These are phyloP conservation scores for Leptographium radiaticola DNA, from an alignment of 2,329 filamentous ascomycete genomes.

Conservation along the genomic window DNA sequence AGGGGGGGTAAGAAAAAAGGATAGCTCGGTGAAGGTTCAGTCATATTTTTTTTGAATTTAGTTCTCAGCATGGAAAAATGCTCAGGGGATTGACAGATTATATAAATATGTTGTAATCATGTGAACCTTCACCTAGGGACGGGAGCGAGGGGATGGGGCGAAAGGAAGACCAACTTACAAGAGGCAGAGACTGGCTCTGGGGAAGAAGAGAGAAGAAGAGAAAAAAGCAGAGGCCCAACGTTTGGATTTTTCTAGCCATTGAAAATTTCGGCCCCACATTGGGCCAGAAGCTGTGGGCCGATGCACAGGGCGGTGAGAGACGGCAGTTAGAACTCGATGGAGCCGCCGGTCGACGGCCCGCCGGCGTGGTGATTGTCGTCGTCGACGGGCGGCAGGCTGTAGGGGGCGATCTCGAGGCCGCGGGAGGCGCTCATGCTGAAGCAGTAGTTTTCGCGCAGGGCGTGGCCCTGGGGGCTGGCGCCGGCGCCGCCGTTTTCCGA, in stretches of 20 bases:
- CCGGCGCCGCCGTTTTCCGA: slow-evolving; percentile 80
- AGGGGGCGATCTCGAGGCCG: slow-evolving; percentile 76
- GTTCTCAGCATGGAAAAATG: slow-evolving; percentile 25
- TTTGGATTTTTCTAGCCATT: background rate
- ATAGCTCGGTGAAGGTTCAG: background rate
- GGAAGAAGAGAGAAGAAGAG: slow-evolving; percentile 4
- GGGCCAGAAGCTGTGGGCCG: background rate
- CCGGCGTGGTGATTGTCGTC: slow-evolving; percentile 38
- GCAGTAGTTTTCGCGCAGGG: slow-evolving; percentile 71
- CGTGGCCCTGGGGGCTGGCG: slow-evolving; percentile 53
- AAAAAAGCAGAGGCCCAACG: background rate
- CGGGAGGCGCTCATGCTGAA: slow-evolving; percentile 73
- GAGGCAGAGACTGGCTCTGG: background rate
- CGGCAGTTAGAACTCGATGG: slow-evolving; percentile 32
- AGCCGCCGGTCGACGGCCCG: slow-evolving; percentile 33
- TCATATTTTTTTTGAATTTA: slow-evolving; percentile 12
- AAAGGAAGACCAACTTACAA: slow-evolving; percentile 4
- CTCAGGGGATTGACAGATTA: slow-evolving; percentile 51
- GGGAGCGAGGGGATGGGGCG: background rate
- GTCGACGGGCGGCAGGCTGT: slow-evolving; percentile 76
- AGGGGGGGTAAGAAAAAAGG: slow-evolving; percentile 11
- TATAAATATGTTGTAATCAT: slow-evolving; percentile 35
- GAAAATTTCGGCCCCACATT: background rate
- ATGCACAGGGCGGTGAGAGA: slow-evolving; percentile 8
- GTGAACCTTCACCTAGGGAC: slow-evolving; percentile 7